Base-by-base conservation (phyloP, 2,329 filamentous ascomycete species). In the Xylariaceae sp. region DNA sequence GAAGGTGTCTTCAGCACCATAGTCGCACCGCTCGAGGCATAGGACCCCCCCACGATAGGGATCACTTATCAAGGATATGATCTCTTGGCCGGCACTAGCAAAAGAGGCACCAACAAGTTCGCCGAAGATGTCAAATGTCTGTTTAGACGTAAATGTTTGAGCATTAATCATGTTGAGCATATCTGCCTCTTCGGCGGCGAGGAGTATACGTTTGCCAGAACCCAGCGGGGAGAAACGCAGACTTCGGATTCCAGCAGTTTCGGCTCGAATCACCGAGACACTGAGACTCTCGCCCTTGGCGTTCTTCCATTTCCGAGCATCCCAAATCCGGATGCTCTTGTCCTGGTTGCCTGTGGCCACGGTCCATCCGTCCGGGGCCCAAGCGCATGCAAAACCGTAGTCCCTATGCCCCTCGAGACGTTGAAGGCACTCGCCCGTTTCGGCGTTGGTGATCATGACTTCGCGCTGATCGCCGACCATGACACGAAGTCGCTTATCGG, bases 311-410 rank as follows among this genome's bases (percentile, higher is more conserved):
- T 82, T 84, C 7, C 89, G 82, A 6, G 88, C 87, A 70, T 93
- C 89, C 85, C 88, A 92, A 53, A 93, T 84, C 64, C 86, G 84
- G 65, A 92, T 80, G 34, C 80, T 81, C 70, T 82, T 87, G 72
- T 93, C 89, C 72, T 93, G 89, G 62, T 87, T 88, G 18, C 86
- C 89, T 0, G 89, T 92, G 10, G 89, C 89, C 17, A 92, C 81
- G 10, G 86, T 87, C 75, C 86, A 85, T 37, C 88, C 89, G 69
- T 92, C 87, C 56, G 88, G 85, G 15, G 88, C 87, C 89, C 89
- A 93, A 65, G 88, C 89, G 67, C 88, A 91, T 1, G 89, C 85
- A 67, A 92, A 93, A 1, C 85, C 88, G 65, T 81, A 88, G 68
- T 92, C 88, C 11, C 77, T 78, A 68, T 91, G 88, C 1, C 87